These are phyloP conservation scores for Malus sieversii DNA, from an alignment of 306 rosid genomes.

Conservation along the genomic window DNA sequence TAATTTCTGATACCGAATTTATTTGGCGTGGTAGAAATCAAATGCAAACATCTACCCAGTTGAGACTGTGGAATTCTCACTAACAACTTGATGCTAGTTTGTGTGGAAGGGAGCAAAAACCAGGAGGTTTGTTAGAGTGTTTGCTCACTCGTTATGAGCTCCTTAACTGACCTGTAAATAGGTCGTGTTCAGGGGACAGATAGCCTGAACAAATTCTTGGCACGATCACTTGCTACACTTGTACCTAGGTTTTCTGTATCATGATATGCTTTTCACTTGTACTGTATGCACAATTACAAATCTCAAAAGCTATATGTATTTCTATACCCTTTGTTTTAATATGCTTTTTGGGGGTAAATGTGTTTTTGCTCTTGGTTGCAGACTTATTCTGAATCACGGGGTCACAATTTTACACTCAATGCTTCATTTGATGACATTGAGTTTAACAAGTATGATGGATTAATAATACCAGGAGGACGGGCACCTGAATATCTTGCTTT, in stretches of 20 bases:
- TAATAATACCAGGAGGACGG: slow-evolving; percentile 81
- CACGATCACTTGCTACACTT: no score
- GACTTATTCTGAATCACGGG: slow-evolving; percentile 59
- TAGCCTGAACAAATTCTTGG: no score
- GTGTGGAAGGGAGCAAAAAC: no score
- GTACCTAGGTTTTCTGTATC: not conserved
- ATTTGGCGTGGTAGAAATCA: no score
- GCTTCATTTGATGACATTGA: slow-evolving; percentile 74
- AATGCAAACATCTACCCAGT: no score
- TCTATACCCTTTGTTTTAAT: not conserved
- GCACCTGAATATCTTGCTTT: slow-evolving; percentile 88
- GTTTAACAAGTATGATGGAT: slow-evolving; percentile 55
- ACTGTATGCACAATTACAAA: not conserved
- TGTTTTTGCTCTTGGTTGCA: slow-evolving; percentile 20
- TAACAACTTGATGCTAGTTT: no score
- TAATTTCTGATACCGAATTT: no score
- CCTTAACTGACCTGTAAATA: no score
- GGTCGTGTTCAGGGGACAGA: no score
- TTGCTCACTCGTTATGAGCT: no score
- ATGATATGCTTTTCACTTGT: not conserved
- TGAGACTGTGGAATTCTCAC: no score
- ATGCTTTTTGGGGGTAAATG: not conserved
- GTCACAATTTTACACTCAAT: slow-evolving; percentile 79
- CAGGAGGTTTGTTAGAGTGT: no score
- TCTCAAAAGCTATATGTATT: not conserved